phyloP scores from a whole-genome alignment of 1,284 basidiomycete species.

The Ceratobasidium sp. region DNA sequence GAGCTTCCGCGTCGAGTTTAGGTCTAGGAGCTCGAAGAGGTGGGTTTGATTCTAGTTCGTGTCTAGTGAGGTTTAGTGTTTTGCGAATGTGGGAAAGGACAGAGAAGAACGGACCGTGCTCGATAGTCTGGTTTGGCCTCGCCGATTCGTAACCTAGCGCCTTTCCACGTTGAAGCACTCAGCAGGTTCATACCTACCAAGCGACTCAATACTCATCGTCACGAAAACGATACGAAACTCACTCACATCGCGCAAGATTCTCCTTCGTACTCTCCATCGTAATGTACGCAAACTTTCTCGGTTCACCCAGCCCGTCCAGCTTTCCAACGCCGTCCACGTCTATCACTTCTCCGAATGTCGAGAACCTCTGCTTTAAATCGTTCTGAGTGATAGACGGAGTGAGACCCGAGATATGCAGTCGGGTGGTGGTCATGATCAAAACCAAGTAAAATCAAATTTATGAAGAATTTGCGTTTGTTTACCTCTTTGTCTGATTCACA shows the following conservation, averaged over 20 bases:
- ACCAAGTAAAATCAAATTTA: background rate
- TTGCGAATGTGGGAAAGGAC: background rate
- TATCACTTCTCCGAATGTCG: conserved; percentile 72
- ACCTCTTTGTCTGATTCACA: no score
- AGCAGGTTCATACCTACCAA: conserved; percentile 72
- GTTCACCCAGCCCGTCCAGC: conserved; percentile 69
- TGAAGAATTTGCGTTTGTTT: no score
- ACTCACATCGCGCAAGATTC: conserved; percentile 72
- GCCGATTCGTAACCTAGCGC: conserved; percentile 79
- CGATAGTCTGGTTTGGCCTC: conserved; percentile 78
- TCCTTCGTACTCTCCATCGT: conserved; percentile 71
- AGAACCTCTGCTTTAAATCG: conserved; percentile 69
- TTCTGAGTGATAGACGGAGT: conserved; percentile 67
- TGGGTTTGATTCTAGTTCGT: conserved; percentile 15
- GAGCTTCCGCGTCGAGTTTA: conserved; percentile 10
- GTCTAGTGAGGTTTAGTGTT: conserved; percentile 8
- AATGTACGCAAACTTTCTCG: conserved; percentile 75
- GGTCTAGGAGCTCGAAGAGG: conserved; percentile 2
- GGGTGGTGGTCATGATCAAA: conserved; percentile 45
- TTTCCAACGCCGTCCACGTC: conserved; percentile 74
- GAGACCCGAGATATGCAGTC: conserved; percentile 77
- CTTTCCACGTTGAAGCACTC: conserved; percentile 84
- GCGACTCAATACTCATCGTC: background rate
- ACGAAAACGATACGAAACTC: conserved; percentile 26
- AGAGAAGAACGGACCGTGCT: conserved; percentile 61